Evolutionary conservation across 192 early-diverging fungal species (phyloP).

Genomic region (Spizellomyces sp.): DNA sequence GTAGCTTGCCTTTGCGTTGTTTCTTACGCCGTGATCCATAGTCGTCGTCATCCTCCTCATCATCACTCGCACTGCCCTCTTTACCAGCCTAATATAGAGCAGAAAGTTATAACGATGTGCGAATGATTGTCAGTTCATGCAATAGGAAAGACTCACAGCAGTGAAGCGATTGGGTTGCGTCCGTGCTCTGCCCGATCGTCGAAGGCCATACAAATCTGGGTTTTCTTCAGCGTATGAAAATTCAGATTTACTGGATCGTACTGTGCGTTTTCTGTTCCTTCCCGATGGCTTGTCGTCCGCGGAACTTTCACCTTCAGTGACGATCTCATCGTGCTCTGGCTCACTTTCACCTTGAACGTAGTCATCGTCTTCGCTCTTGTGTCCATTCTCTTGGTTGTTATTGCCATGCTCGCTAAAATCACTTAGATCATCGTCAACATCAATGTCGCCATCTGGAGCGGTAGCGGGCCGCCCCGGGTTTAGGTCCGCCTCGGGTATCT

Average conservation of each 20-base stretch:
- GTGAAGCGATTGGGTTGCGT: slow-evolving; percentile 10
- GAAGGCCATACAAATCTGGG: slow-evolving; percentile 27
- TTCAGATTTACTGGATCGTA: neutral
- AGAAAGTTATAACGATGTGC: no score
- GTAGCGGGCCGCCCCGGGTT: neutral
- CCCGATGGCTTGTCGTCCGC: slow-evolving; percentile 2
- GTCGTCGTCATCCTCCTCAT: slow-evolving; percentile 19
- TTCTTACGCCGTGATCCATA: slow-evolving; percentile 2
- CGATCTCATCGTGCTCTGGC: slow-evolving; percentile 23
- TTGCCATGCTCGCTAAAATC: neutral
- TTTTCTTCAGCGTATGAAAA: slow-evolving; percentile 25
- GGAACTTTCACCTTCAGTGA: slow-evolving; percentile 1
- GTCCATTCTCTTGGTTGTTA: neutral
- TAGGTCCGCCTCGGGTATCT: neutral
- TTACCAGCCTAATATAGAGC: no score
- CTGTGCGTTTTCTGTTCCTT: neutral
- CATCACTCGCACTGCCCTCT: neutral
- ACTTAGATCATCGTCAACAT: neutral
- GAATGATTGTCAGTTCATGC: no score
- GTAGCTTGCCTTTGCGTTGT: slow-evolving; percentile 3
- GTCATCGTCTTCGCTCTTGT: slow-evolving; percentile 8
- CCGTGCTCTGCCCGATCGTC: slow-evolving; percentile 28
- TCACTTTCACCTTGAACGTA: slow-evolving; percentile 9
- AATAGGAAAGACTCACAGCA: neutral
- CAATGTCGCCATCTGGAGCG: neutral